Conservation (phyloP, 2,329 filamentous ascomycete species). For the Colletotrichum caudatum region DNA sequence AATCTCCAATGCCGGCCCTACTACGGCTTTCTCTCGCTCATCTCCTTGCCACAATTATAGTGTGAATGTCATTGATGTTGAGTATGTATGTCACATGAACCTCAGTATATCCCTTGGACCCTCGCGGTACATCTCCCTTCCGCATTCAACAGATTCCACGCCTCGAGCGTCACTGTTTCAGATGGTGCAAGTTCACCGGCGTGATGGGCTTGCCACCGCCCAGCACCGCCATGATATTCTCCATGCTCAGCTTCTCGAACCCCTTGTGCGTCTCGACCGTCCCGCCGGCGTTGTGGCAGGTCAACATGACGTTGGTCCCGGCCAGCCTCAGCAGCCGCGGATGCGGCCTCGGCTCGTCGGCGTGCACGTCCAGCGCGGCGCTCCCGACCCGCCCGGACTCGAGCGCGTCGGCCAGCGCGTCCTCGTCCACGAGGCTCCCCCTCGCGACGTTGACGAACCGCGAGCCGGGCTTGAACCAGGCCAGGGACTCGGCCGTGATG, state of each 20-base stretch:
- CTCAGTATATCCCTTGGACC: too few relatives aligned
- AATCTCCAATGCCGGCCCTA: too few relatives aligned
- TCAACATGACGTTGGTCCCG: constrained; percentile 64
- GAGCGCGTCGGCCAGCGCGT: constrained; percentile 70
- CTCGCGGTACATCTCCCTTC: too few relatives aligned
- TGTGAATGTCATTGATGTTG: too few relatives aligned
- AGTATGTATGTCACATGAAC: too few relatives aligned
- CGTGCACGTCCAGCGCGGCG: constrained; percentile 74
- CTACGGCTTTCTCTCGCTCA: too few relatives aligned
- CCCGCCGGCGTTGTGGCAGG: constrained; percentile 76
- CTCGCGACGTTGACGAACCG: constrained; percentile 75
- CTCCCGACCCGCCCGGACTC: constrained; percentile 62
- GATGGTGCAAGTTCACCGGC: constrained; percentile 71
- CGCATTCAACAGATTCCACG: too few relatives aligned
- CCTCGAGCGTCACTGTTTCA: constrained; percentile 48
- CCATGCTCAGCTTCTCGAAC: constrained; percentile 75
- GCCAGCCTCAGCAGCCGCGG: constrained; percentile 57
- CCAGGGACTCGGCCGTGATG: constrained; percentile 61
- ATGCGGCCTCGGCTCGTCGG: constrained; percentile 68
- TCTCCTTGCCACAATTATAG: too few relatives aligned
- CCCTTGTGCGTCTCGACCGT: constrained; percentile 75
- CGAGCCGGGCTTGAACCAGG: constrained; percentile 64
- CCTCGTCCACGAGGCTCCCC: constrained; percentile 74
- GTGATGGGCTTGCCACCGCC: constrained; percentile 64
- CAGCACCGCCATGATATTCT: constrained; percentile 73